Evolutionary conservation across 148 eudicot species (phyloP), one percentile per base, ranked within the genome.

Genomic region (Dianthus caryophyllus): DNA sequence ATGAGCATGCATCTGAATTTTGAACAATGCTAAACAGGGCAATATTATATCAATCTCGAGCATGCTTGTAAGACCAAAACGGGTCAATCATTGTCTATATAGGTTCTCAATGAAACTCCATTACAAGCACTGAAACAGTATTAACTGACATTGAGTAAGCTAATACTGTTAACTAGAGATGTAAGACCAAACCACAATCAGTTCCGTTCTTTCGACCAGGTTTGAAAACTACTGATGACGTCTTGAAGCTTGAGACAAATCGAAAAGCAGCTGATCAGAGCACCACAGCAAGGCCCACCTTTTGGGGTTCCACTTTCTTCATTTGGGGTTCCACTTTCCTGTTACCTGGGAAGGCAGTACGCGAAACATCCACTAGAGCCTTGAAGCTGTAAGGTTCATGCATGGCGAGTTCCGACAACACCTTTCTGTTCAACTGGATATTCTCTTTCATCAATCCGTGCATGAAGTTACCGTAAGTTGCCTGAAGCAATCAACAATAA

Each of bases 381-480:
- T 90, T 90, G 84, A 90, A 90, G 77, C 97, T 90, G 60, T 87
- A 74, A 18, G 97, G 97, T 75, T 90, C 97, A 12, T 87, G 94
- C 97, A 87, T 90, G 20, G 97, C 84, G 43, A 90, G 57, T 68
- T 90, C 97, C 2, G 97, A 90, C 55, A 87, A 69, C 26, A 87
- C 97, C 64, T 90, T 90, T 76, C 97, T 80, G 83, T 90, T 90
- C 39, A 90, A 72, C 59, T 90, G 97, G 57, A 86, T 81, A 71
- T 89, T 89, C 81, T 90, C 97, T 74, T 84, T 90, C 84, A 78
- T 69, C 56, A 90, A 72, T 12, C 97, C 97, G 56, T 87, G 92
- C 83, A 90, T 84, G 75, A 90, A 90, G 70, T 86, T 90, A 38
- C 97, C 88, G 67, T 90, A 90, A 59, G 85, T 90, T 22, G 88